Evolutionary conservation across 805 yeast genomes (phyloP), one percentile per base, ranked within the genome.

Genomic region (Hanseniaspora jakobsenii): DNA sequence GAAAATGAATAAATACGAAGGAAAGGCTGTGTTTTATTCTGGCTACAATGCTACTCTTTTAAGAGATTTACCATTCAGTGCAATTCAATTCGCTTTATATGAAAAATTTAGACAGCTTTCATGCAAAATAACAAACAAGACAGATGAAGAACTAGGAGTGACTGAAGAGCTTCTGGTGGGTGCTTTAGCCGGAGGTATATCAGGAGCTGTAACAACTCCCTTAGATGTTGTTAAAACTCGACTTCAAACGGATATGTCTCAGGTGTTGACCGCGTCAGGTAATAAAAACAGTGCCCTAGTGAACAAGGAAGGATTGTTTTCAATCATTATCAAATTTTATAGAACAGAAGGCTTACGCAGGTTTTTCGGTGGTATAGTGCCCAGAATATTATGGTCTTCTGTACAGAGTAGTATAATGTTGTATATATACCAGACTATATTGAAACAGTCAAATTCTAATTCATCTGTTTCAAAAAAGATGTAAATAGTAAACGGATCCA

Each of bases 361-460:
- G 0, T 66, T 85, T 31, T 89, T 91, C 61, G 75, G 87, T 26
- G 99, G 99, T 1, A 95, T 91, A 5, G 96, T 95, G 0, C 98
- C 99, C 1, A 70, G 99, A 50, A 78, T 86, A 52, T 80, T 91
- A 4, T 91, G 99, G 99, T 89, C 97, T 0, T 82, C 94, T 50
- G 67, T 87, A 16, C 99, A 91, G 61, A 83, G 95, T 60, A 82
- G 94, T 52, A 80, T 91, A 38, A 89, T 91, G 97, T 69, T 91
- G 44, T 66, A 89, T 51, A 66, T 87, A 31, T 91, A 91, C 62
- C 98, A 91, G 60, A 66, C 76, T 34, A 70, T 89, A 3, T 64
- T 89, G 54, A 75, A 75, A 52, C 62, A 55, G n/a, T n/a, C n/a
- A n/a, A n/a, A 28, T 28, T 12, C n/a, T 28, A 12, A 28, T 6